Percentiles rank a stretch among this genome's conserved stretches.
Conservation (phyloP, 2,329 filamentous ascomycete species). For the Pestalotiopsis fici region DNA sequence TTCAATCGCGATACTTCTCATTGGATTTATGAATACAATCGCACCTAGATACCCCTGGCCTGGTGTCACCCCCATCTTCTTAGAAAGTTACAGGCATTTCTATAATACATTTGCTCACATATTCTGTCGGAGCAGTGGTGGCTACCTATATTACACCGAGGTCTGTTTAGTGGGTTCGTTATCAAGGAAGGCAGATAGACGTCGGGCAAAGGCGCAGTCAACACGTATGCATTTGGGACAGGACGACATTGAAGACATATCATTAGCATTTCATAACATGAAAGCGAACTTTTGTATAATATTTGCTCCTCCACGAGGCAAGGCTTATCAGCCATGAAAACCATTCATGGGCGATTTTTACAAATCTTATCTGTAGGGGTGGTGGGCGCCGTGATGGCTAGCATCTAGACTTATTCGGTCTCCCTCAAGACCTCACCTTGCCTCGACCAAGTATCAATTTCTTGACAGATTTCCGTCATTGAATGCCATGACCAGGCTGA, state of each 20-base stretch:
- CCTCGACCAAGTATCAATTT: neutral
- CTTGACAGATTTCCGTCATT: neutral
- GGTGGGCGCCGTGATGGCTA: too few relatives aligned
- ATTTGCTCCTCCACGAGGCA: too few relatives aligned
- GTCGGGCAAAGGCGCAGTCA: neutral
- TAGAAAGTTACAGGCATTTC: neutral
- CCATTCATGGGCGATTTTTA: too few relatives aligned
- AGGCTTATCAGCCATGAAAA: too few relatives aligned
- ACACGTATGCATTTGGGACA: neutral
- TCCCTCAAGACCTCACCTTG: neutral
- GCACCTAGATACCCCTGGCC: neutral
- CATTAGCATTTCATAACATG: too few relatives aligned
- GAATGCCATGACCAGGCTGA: neutral
- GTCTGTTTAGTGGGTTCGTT: too few relatives aligned
- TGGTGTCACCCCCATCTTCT: neutral
- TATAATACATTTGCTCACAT: neutral
- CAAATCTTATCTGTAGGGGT: too few relatives aligned
- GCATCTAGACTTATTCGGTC: too few relatives aligned
- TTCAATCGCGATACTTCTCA: neutral
- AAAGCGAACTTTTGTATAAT: too few relatives aligned
- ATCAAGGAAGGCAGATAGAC: too few relatives aligned
- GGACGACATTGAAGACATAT: neutral
- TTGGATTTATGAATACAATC: neutral
- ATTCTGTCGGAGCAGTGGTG: neutral
- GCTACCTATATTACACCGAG: neutral